A percentile compares a stretch with the other conserved stretches of the same genome.
phyloP scores from a whole-genome alignment of 2,329 filamentous ascomycete genomes.

The Venturia oleaginea region DNA sequence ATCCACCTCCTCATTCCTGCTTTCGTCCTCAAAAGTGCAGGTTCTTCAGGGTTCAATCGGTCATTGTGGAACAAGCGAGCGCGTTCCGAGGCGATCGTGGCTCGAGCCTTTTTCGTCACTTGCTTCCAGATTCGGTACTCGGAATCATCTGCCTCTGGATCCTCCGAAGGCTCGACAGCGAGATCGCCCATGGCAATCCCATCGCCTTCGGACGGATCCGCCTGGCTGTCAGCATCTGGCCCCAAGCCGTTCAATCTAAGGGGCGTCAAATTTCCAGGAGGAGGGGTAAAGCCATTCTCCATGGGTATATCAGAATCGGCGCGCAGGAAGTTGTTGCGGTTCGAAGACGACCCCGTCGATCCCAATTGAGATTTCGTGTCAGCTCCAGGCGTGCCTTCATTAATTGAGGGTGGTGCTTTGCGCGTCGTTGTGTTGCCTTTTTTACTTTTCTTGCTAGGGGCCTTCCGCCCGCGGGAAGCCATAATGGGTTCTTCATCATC shows the following conservation, averaged over 20 bases:
- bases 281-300: conserved; percentile 81
- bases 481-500: conserved; percentile 93
- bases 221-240: conserved; percentile 51
- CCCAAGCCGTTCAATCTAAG: conserved; percentile 46
- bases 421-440: conserved; percentile 51
- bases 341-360: conserved; percentile 38
- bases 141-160: conserved; percentile 73
- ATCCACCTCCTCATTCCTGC: conserved; percentile 84
- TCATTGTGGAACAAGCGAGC: conserved; percentile 78
- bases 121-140: conserved; percentile 99
- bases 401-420: conserved; percentile 62
- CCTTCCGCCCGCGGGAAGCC: conserved; percentile 88
- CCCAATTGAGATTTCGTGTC: conserved; percentile 67
- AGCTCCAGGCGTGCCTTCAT: conserved; percentile 68
- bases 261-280: conserved; percentile 69
- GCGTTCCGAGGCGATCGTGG: conserved; percentile 74
- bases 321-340: conserved; percentile 43
- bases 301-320: conserved; percentile 64
- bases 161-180: conserved; percentile 57
- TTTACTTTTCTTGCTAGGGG: conserved; percentile 67
- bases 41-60: conserved; percentile 77
- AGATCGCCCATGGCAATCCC: conserved; percentile 51
- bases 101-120: conserved; percentile 92
- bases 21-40: conserved; percentile 75
- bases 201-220: conserved; percentile 82